Evolutionary conservation across 495 filamentous ascomycete genomes (phyloP).

Genomic region (Tuber calosporum): DNA sequence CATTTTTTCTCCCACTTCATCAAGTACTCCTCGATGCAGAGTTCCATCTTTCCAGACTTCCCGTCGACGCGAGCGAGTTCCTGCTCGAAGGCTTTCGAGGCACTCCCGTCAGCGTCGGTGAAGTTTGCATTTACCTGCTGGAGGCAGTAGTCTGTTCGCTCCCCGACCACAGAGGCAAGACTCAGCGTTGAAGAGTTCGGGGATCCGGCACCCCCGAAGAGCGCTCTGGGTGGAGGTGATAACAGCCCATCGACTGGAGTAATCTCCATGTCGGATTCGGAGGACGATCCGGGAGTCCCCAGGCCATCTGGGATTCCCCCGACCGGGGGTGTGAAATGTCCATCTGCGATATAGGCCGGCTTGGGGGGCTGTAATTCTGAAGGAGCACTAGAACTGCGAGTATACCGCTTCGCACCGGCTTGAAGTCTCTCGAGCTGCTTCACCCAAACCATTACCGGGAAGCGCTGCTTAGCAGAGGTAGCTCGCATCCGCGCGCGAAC

Average conservation of each 20-base stretch:
- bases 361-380: neutral
- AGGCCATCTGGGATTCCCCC: neutral
- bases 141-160: conserved; percentile 56
- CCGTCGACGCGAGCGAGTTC: conserved; percentile 50
- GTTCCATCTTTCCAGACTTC: conserved; percentile 50
- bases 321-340: neutral
- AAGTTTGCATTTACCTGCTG: conserved; percentile 63
- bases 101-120: conserved; percentile 56
- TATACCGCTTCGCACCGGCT: conserved; percentile 44
- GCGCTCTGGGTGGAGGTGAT: conserved; percentile 32
- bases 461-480: conserved; percentile 66
- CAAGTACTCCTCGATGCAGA: conserved; percentile 59
- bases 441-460: conserved; percentile 64
- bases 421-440: conserved; percentile 58
- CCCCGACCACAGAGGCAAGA: conserved; percentile 54
- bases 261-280: conserved; percentile 20
- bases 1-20: conserved; percentile 59
- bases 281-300: neutral
- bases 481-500: conserved; percentile 64
- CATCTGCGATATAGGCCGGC: neutral
- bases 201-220: conserved; percentile 29
- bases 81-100: conserved; percentile 53
- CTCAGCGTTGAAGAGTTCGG: conserved; percentile 45
- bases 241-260: conserved; percentile 32
- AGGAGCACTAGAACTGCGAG: neutral